Conservation (phyloP, 2,329 filamentous ascomycete genomes). For the Venturia nashicola region DNA sequence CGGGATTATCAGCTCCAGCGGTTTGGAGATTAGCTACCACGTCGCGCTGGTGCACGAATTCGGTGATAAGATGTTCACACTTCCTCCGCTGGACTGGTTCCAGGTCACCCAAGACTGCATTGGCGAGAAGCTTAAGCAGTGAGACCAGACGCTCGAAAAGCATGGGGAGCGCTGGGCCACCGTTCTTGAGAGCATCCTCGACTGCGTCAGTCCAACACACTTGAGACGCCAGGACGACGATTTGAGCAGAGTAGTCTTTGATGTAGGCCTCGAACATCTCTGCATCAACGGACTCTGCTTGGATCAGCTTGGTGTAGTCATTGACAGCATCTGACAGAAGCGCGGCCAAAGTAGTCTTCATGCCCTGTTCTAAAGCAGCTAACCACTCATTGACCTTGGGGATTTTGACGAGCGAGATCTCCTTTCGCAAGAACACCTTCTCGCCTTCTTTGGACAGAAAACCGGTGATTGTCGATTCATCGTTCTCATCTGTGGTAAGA, state of each 20-base stretch:
- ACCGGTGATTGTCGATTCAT: conserved; percentile 77
- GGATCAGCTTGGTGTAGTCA: conserved; percentile 69
- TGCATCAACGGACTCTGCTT: conserved; percentile 56
- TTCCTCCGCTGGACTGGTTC: conserved; percentile 83
- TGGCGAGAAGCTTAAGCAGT: conserved; percentile 72
- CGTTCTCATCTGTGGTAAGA: conserved; percentile 81
- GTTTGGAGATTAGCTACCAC: conserved; percentile 76
- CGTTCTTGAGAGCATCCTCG: conserved; percentile 60
- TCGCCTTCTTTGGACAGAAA: conserved; percentile 96
- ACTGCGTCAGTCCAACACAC: conserved; percentile 87
- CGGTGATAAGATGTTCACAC: conserved; percentile 96
- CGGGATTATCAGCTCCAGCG: conserved; percentile 59
- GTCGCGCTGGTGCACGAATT: conserved; percentile 96
- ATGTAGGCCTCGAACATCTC: conserved; percentile 69
- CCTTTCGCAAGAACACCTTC: conserved; percentile 72
- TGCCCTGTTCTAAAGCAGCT: conserved; percentile 78
- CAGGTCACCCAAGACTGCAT: conserved; percentile 81
- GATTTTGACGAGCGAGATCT: conserved; percentile 84
- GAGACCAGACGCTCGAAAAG: conserved; percentile 75
- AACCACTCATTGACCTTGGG: conserved; percentile 99
- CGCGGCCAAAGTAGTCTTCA: conserved; percentile 90
- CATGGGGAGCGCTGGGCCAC: conserved; percentile 54
- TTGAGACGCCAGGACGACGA: conserved; percentile 89
- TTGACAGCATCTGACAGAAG: conserved; percentile 76
- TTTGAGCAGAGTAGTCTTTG: conserved; percentile 74